Conservation (phyloP, 2,329 filamentous ascomycete species). For the Aspergillus tanneri region DNA sequence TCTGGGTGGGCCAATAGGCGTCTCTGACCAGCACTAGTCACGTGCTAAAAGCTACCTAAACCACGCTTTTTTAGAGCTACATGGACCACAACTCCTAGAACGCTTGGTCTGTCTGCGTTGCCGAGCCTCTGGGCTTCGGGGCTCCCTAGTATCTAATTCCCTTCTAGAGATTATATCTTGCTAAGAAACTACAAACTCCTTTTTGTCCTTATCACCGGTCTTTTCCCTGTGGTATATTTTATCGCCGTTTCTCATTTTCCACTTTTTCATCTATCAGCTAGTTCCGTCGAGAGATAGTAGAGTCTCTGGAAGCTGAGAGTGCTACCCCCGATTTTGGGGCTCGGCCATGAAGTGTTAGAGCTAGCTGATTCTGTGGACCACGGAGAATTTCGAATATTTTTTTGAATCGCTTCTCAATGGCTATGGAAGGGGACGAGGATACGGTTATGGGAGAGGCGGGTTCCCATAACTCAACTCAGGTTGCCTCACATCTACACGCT, state of each 20-base stretch:
- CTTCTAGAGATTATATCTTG: not conserved
- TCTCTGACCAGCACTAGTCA: constrained; percentile 15
- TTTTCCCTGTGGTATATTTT: not conserved
- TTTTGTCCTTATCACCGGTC: not conserved
- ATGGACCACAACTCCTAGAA: constrained; percentile 21
- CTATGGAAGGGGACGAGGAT: constrained; percentile 41
- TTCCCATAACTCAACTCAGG: constrained; percentile 19
- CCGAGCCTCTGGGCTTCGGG: constrained; percentile 13
- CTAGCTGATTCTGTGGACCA: constrained; percentile 1
- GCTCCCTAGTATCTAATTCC: not conserved
- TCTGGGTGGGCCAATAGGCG: constrained; percentile 1
- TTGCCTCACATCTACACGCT: constrained; percentile 15
- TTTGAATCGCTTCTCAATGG: constrained; percentile 8
- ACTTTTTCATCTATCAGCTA: not conserved
- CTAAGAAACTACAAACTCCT: not conserved
- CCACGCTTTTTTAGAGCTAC: constrained; percentile 24
- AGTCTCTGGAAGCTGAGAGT: too few relatives aligned
- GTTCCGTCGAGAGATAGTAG: not conserved
- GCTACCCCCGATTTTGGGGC: too few relatives aligned
- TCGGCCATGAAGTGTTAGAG: constrained; percentile 21
- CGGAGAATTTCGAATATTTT: constrained; percentile 7
- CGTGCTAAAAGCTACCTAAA: constrained; percentile 23
- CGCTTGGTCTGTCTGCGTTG: constrained; percentile 14
- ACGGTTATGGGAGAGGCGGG: constrained; percentile 39
- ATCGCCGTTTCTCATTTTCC: not conserved